A percentile compares a stretch with the other conserved stretches of the same genome.
Conservation (phyloP, 148 eudicot genomes). For the Heliosperma pusillum region DNA sequence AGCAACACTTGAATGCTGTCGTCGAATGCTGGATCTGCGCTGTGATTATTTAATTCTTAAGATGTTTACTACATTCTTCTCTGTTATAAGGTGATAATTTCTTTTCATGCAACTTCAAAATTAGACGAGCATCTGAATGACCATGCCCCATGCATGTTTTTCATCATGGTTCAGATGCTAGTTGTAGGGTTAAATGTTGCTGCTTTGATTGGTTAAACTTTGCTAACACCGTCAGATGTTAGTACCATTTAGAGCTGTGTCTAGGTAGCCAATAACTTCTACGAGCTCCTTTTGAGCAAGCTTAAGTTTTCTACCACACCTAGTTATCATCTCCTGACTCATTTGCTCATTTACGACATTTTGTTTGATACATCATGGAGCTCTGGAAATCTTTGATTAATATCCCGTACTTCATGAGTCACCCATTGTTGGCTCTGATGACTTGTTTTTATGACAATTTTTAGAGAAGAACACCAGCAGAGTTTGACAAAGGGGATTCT, state of each 20-base stretch:
- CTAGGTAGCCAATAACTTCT: background rate
- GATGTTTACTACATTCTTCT: slow-evolving; percentile 70
- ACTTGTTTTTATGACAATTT: slow-evolving; percentile 17
- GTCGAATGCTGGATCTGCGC: slow-evolving; percentile 62
- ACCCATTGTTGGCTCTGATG: slow-evolving; percentile 14
- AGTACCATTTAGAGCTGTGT: no score
- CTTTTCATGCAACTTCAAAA: background rate
- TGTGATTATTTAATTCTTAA: slow-evolving; percentile 56
- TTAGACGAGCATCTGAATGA: no score
- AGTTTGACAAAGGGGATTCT: slow-evolving; percentile 58
- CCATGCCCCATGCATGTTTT: no score
- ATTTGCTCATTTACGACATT: background rate
- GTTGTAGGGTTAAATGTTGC: no score
- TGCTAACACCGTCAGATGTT: no score
- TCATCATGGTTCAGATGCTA: no score
- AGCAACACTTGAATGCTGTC: slow-evolving; percentile 60
- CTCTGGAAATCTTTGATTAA: background rate
- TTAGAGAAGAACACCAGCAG: slow-evolving; percentile 60
- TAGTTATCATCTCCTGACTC: background rate
- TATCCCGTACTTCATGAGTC: background rate
- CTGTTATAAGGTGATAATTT: slow-evolving; percentile 49
- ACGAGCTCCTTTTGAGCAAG: background rate
- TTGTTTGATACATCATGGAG: background rate
- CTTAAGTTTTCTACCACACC: no score
- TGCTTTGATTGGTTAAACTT: no score